Percentiles rank a stretch among this genome's conserved stretches.
phyloP scores from a whole-genome alignment of 2,329 filamentous ascomycete genomes.

The Hyphodiscus sp. region DNA sequence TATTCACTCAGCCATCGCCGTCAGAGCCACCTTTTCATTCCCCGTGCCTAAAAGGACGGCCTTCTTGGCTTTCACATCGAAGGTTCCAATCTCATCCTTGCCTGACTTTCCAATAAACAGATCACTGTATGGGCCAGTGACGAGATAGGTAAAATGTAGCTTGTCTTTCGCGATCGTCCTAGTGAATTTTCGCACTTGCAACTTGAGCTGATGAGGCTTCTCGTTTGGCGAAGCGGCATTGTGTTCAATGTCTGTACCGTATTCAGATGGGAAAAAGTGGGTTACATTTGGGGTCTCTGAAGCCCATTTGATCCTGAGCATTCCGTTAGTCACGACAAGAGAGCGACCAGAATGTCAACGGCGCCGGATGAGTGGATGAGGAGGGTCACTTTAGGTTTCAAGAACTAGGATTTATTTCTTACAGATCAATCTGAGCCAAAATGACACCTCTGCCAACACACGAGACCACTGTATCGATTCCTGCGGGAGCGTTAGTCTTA shows the following conservation, averaged over 20 bases:
- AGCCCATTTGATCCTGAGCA: slow-evolving; percentile 1
- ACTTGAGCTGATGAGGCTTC: slow-evolving; percentile 62
- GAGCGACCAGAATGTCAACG: neutral
- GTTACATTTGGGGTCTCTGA: slow-evolving; percentile 52
- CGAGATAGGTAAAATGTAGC: slow-evolving; percentile 52
- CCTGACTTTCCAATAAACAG: neutral
- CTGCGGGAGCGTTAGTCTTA: neutral
- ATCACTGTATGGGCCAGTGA: slow-evolving; percentile 14
- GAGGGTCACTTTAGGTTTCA: no score
- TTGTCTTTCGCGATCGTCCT: slow-evolving; percentile 39
- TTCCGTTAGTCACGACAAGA: neutral
- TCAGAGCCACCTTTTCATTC: slow-evolving; percentile 57
- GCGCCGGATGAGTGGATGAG: no score
- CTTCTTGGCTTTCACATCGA: slow-evolving; percentile 48
- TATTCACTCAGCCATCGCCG: slow-evolving; percentile 63
- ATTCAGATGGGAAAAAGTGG: slow-evolving; percentile 56
- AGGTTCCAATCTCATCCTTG: slow-evolving; percentile 22
- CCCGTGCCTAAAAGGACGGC: slow-evolving; percentile 59
- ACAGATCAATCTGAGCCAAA: slow-evolving; percentile 11
- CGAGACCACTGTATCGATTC: slow-evolving; percentile 54
- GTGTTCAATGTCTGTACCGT: slow-evolving; percentile 46
- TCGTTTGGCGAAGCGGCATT: slow-evolving; percentile 49
- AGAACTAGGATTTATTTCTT: neutral
- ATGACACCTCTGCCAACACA: slow-evolving; percentile 59
- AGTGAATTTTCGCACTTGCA: slow-evolving; percentile 58